Base-by-base conservation (phyloP, 2,329 filamentous ascomycete genomes). In the Mycosphaerelloides madeirae region DNA sequence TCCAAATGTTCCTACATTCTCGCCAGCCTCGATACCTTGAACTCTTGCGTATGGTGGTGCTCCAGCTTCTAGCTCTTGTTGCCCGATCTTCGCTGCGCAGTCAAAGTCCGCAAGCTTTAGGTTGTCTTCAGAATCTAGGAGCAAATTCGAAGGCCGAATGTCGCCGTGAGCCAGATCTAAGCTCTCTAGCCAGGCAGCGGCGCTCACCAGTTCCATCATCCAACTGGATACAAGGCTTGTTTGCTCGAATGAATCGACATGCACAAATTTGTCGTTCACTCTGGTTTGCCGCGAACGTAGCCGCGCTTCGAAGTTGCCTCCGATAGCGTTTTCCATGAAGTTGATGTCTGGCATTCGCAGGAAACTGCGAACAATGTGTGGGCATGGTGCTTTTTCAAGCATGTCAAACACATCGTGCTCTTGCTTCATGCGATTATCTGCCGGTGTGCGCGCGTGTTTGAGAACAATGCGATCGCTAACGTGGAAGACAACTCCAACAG, bases 261-360 rank as follows among this genome's bases (percentile, higher is more conserved):
- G 20, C 14, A 34, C 29, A 33, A 41, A 33, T 14, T 33, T 19
- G 31, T 22, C 29, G 29, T 14, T 22, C 7, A 33, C 38, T 33
- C 38, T 13, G 31, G 34, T 18, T 33, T 41, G 38, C 11, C 19
- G 29, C 25, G 29, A 16, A 18, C 38, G 38, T 9, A 41, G 38
- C 25, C 38, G 38, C 13, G 38, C 38, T 41, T 41, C 38, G 11
- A 41, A 31, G 31, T 41, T 41, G n/a, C 38, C 29, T 41, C 38
- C 38, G 4, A 18, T 33, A 29, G 34, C 25, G 19, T 41, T 41
- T 33, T 41, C 38, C 38, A 41, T 18, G 29, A 41, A 41, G 19
- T 41, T 41, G 38, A 41, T 18, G 18, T 41, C 38, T 33, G 38
- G 29, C 29, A 41, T 19, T 22, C 38, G 38, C 38, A 41, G 25